These are phyloP conservation scores for Spergularia azorica DNA, from an alignment of 179 eudicot species.

Conservation along the genomic window DNA sequence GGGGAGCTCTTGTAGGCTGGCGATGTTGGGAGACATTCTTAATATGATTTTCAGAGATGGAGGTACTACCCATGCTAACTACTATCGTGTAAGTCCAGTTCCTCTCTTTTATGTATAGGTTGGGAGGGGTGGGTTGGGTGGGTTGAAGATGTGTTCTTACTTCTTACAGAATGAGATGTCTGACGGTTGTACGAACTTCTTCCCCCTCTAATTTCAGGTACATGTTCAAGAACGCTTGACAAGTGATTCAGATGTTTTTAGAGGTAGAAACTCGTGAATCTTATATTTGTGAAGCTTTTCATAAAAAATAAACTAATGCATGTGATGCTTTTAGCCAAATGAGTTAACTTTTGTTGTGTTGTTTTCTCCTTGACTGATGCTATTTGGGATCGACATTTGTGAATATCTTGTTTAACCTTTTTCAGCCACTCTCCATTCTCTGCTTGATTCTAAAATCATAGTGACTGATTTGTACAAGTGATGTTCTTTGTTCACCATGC, in stretches of 20 bases:
- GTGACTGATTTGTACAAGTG: neutral
- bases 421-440: neutral
- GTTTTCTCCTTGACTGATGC: neutral
- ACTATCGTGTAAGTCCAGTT: slow-evolving; percentile 74
- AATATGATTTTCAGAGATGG: slow-evolving; percentile 69
- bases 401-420: neutral
- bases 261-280: slow-evolving; percentile 40
- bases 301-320: neutral
- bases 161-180: slow-evolving; percentile 14
- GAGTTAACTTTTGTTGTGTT: neutral
- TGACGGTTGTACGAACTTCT: slow-evolving; percentile 20
- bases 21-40: slow-evolving; percentile 79
- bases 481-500: neutral
- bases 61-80: slow-evolving; percentile 72
- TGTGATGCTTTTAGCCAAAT: slow-evolving; percentile 4
- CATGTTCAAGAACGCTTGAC: slow-evolving; percentile 79
- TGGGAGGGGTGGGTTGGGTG: neutral
- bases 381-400: neutral
- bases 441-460: neutral
- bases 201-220: slow-evolving; percentile 48
- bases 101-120: slow-evolving; percentile 1
- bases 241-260: slow-evolving; percentile 45
- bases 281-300: neutral
- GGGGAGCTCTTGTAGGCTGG: slow-evolving; percentile 69
- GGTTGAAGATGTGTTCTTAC: neutral